Evolutionary conservation across 768 basidiomycete genomes (phyloP).

Genomic region (Boletus patriciae): DNA sequence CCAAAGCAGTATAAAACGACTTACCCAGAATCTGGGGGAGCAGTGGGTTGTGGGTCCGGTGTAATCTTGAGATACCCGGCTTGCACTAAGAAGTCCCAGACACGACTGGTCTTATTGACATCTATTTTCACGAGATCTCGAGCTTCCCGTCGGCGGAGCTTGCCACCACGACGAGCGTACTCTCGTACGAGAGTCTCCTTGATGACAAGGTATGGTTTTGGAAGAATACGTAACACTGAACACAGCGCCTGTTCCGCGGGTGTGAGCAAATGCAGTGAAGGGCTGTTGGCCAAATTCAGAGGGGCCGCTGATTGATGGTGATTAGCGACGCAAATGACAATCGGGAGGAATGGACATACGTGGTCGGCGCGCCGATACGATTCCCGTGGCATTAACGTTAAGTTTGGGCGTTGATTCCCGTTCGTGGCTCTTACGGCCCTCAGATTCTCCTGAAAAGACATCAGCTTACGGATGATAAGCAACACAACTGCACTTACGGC

Average conservation of each 20-base stretch:
- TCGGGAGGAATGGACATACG: constrained; percentile 32
- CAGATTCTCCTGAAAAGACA: constrained; percentile 39
- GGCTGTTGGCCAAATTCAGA: constrained; percentile 88
- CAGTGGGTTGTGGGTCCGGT: constrained; percentile 43
- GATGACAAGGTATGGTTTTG: constrained; percentile 93
- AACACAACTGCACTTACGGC: constrained; percentile 50
- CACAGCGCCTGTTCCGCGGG: constrained; percentile 86
- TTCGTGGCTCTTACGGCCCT: constrained; percentile 58
- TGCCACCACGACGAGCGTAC: constrained; percentile 86
- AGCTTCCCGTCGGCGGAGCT: constrained; percentile 84
- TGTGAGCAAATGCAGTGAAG: constrained; percentile 86
- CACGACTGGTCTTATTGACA: constrained; percentile 87
- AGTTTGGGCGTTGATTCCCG: constrained; percentile 59
- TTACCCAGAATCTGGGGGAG: constrained; percentile 39
- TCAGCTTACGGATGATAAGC: not conserved
- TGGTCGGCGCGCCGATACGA: constrained; percentile 42
- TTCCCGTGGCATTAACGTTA: constrained; percentile 33
- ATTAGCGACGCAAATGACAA: not conserved
- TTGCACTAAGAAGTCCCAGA: constrained; percentile 92
- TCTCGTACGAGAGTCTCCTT: constrained; percentile 95
- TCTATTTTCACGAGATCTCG: constrained; percentile 90
- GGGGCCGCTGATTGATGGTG: constrained; percentile 46
- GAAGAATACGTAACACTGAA: constrained; percentile 84
- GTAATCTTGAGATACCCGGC: constrained; percentile 78
- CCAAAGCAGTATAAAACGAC: constrained; percentile 5